Evolutionary conservation across 2,329 filamentous ascomycete genomes (phyloP).

Genomic region (Teratosphaeria viscida): DNA sequence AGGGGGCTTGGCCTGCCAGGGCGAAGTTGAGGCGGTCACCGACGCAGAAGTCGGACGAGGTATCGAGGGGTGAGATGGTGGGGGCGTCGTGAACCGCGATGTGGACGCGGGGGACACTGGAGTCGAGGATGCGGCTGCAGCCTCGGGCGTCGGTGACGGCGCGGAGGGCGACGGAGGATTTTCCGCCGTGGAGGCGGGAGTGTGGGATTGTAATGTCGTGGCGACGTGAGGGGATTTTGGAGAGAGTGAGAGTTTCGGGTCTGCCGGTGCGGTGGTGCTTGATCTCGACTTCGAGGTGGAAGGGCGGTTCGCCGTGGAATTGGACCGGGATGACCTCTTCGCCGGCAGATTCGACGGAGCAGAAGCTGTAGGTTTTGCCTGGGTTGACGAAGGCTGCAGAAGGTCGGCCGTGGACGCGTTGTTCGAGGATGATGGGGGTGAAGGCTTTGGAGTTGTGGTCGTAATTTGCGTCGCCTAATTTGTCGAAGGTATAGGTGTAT

Average conservation of each 20-base stretch:
- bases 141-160: constrained; percentile 80
- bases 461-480: constrained; percentile 79
- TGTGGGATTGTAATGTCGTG: constrained; percentile 80
- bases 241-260: constrained; percentile 71
- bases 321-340: constrained; percentile 83
- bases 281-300: constrained; percentile 83
- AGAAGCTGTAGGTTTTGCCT: constrained; percentile 91
- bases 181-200: constrained; percentile 74
- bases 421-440: constrained; percentile 59
- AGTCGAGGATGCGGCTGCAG: constrained; percentile 68
- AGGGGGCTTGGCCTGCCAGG: constrained; percentile 80
- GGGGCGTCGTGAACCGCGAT: constrained; percentile 90
- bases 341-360: constrained; percentile 64
- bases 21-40: constrained; percentile 91
- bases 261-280: constrained; percentile 76
- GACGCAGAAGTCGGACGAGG: constrained; percentile 81
- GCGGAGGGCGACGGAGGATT: constrained; percentile 78
- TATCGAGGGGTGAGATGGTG: constrained; percentile 77
- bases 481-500: constrained; percentile 77
- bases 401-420: constrained; percentile 76
- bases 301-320: constrained; percentile 74
- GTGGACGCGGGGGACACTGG: constrained; percentile 60
- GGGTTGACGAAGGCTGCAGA: constrained; percentile 72
- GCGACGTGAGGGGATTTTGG: constrained; percentile 62
- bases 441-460: constrained; percentile 58